Conservation (phyloP, 768 basidiomycete species). For the Mycena sanguinolenta region DNA sequence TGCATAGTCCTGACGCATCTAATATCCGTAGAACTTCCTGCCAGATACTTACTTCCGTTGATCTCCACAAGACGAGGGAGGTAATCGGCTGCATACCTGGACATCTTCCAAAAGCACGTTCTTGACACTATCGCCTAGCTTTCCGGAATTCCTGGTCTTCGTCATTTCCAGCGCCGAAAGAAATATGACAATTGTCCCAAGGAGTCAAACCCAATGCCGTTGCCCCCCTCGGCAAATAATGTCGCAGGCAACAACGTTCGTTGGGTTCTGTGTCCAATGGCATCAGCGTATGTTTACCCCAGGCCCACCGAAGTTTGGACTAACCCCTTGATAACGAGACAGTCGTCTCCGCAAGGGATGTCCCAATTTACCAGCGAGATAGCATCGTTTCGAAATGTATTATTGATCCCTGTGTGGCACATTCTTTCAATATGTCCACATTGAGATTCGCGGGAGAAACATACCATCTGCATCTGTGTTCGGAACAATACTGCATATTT, state of each 20-base stretch:
- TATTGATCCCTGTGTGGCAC: slow-evolving; percentile 36
- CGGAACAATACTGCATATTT: neutral
- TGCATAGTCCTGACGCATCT: too few relatives aligned
- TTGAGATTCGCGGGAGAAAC: neutral
- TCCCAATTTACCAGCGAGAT: too few relatives aligned
- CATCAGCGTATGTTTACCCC: neutral
- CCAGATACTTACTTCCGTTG: slow-evolving; percentile 33
- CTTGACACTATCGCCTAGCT: slow-evolving; percentile 62
- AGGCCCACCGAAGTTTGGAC: slow-evolving; percentile 38
- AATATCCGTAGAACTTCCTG: too few relatives aligned
- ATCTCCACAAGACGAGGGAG: neutral
- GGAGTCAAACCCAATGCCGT: slow-evolving; percentile 72
- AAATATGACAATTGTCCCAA: too few relatives aligned
- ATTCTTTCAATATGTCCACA: neutral
- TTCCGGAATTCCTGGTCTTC: neutral
- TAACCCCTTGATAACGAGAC: slow-evolving; percentile 72
- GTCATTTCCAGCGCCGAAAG: neutral
- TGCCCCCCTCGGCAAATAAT: too few relatives aligned
- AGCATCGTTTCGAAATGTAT: too few relatives aligned
- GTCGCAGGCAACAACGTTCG: slow-evolving; percentile 64
- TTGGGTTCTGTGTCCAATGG: slow-evolving; percentile 56
- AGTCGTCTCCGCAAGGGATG: slow-evolving; percentile 71
- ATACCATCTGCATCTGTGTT: slow-evolving; percentile 7
- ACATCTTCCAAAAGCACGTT: slow-evolving; percentile 68
- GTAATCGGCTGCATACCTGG: slow-evolving; percentile 45